Evolutionary conservation across 441 rosid species (phyloP).

Genomic region (Dalechampia spathulata): DNA sequence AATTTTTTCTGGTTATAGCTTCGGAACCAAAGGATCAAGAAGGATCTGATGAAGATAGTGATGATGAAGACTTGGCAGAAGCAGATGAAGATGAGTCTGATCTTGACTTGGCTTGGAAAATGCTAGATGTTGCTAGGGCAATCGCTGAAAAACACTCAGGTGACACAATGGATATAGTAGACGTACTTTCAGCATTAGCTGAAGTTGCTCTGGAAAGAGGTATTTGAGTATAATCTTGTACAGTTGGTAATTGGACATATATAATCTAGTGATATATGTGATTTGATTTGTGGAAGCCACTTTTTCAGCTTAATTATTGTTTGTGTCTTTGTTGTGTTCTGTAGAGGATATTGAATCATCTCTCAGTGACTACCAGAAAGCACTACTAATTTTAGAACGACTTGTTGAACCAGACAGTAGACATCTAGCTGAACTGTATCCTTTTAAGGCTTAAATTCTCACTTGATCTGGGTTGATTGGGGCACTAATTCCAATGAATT

Average conservation of each 20-base stretch:
- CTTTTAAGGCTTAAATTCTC: slow-evolving; percentile 15
- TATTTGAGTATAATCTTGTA: slow-evolving; percentile 10
- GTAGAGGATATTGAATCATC: slow-evolving; percentile 94
- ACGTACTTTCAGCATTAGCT: slow-evolving; percentile 67
- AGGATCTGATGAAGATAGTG: slow-evolving; percentile 41
- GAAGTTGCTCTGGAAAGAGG: slow-evolving; percentile 95
- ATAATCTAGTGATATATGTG: background rate
- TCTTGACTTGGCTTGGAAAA: slow-evolving; percentile 91
- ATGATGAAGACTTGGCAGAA: slow-evolving; percentile 52
- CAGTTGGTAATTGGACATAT: background rate
- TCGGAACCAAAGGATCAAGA: too few species aligned
- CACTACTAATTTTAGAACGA: slow-evolving; percentile 56
- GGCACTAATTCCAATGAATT: too few species aligned
- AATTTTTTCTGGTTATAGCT: slow-evolving; percentile 25
- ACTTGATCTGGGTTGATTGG: background rate
- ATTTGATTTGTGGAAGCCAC: background rate
- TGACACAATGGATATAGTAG: slow-evolving; percentile 78
- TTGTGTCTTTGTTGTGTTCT: slow-evolving; percentile 9
- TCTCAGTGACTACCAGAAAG: slow-evolving; percentile 70
- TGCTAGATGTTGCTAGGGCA: slow-evolving; percentile 89
- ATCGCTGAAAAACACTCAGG: slow-evolving; percentile 57
- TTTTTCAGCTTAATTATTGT: background rate
- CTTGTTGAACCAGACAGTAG: slow-evolving; percentile 89
- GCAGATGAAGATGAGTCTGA: slow-evolving; percentile 91
- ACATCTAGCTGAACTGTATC: slow-evolving; percentile 86